Base-by-base conservation (phyloP, 257 asterid species). In the Pogostemon cablin region DNA sequence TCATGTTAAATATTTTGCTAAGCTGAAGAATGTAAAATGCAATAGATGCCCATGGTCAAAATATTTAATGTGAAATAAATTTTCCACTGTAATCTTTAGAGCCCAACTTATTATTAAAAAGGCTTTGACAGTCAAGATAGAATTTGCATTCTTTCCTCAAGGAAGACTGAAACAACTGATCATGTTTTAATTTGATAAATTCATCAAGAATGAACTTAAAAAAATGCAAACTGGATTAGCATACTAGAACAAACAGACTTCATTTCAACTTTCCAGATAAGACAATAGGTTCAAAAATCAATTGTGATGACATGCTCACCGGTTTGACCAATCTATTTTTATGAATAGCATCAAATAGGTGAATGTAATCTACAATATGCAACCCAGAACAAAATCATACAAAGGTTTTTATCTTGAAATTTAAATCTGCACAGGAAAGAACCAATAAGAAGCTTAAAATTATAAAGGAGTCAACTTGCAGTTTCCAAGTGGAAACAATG, bases 361-460 rank as follows among this genome's bases (percentile, higher is more conserved):
- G 53, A n/a, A 15, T 42, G 61, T 59, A 71, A 59, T 48, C 68
- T n/a, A 43, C n/a, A 12, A 69, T 47, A 56, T 43, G 32, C 40
- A 58, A 11, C 46, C 35, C 58, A 32, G 48, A 59, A 42, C 34
- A 68, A 15, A 56, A 11, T 42, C 25, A 17, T 47, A 40, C 1
- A 32, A 48, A 56, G n/a, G 37, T 3, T 17, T 4, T n/a, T 15
- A 43, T 17, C 43, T 35, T 32, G 34, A 41, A 41, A 32, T 15
- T 50, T 71, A 37, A 4, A 55, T 53, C 42, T 41, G 47, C 15
- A 7, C 56, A 39, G 52, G 6, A 52, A n/a, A 71, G 11, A 59
- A 59, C 9, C 5, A 47, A 37, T 52, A 48, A 60, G 59, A 68
- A 68, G 70, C 37, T 60, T 44, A n/a, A n/a, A 61, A 75, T 11